Percentiles rank a stretch among this genome's conserved stretches.
Conservation (phyloP, 1,139 yeast species). For the Zygosaccharomyces pseudobailii region DNA sequence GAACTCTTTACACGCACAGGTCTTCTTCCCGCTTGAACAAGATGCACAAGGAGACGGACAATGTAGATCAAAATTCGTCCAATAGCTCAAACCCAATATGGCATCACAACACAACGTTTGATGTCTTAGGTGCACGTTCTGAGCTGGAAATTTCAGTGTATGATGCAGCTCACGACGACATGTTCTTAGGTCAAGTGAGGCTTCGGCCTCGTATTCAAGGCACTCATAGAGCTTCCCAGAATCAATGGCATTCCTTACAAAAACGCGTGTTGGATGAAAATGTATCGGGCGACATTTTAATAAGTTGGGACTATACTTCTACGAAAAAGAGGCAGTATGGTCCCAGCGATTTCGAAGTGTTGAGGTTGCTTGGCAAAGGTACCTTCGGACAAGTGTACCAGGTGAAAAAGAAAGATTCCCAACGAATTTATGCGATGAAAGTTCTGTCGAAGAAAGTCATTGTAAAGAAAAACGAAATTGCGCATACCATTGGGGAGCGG, state of each 20-base stretch:
- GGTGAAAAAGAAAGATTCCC: constrained; percentile 84
- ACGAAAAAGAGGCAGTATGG: constrained; percentile 75
- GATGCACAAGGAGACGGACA: constrained; percentile 22
- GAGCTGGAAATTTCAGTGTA: constrained; percentile 84
- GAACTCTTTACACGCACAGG: constrained; percentile 59
- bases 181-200: constrained; percentile 79
- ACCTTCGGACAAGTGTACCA: constrained; percentile 97
- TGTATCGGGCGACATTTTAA: constrained; percentile 70
- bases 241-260: constrained; percentile 69
- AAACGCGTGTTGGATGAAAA: constrained; percentile 73
- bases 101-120: constrained; percentile 90
- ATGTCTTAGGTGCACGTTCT: constrained; percentile 77
- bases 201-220: constrained; percentile 56
- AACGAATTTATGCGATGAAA: constrained; percentile 94
- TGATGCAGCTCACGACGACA: constrained; percentile 77
- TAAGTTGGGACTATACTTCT: constrained; percentile 68
- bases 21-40: constrained; percentile 57
- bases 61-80: constrained; percentile 6
- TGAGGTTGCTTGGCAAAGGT: constrained; percentile 88
- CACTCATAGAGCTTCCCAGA: constrained; percentile 31
- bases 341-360: constrained; percentile 88
- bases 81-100: constrained; percentile 67
- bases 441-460: constrained; percentile 89
- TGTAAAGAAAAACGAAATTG: constrained; percentile 93
- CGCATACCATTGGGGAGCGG: constrained; percentile 96